These are phyloP conservation scores for Stephanodiscus minutulus DNA, from an alignment of 108 stramenopile species.

Conservation along the genomic window DNA sequence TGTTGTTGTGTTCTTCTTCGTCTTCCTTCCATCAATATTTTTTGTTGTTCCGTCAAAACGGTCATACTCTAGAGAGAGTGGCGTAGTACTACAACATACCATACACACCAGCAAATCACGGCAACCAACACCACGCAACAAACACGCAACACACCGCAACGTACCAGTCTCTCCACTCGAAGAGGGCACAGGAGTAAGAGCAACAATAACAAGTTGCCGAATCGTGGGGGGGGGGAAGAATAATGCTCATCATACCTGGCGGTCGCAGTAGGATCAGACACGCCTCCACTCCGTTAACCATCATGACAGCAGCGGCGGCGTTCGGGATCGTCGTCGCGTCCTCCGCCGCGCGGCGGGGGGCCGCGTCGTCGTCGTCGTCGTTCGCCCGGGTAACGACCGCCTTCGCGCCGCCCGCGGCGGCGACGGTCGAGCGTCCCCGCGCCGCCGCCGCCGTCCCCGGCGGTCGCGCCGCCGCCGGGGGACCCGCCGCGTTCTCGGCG, in stretches of 20 bases:
- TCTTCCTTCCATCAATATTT: no score
- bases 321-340: slow-evolving; percentile 16
- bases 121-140: no score
- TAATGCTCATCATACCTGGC: not conserved
- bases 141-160: no score
- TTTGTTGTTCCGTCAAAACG: no score
- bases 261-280: not conserved
- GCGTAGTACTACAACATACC: no score
- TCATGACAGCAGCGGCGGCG: slow-evolving; percentile 12
- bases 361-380: not conserved
- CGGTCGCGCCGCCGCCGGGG: slow-evolving; percentile 5
- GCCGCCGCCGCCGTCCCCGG: not conserved
- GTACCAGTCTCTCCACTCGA: no score
- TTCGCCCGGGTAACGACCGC: slow-evolving; percentile 26
- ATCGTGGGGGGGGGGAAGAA: not conserved
- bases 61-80: no score
- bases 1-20: no score
- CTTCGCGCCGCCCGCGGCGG: not conserved
- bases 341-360: not conserved
- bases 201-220: no score
- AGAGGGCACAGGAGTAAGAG: no score
- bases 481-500: not conserved
- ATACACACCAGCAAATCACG: no score
- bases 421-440: no score
- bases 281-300: not conserved